Conservation (phyloP, 805 yeast genomes). For the Saccharomyces eubayanus region DNA sequence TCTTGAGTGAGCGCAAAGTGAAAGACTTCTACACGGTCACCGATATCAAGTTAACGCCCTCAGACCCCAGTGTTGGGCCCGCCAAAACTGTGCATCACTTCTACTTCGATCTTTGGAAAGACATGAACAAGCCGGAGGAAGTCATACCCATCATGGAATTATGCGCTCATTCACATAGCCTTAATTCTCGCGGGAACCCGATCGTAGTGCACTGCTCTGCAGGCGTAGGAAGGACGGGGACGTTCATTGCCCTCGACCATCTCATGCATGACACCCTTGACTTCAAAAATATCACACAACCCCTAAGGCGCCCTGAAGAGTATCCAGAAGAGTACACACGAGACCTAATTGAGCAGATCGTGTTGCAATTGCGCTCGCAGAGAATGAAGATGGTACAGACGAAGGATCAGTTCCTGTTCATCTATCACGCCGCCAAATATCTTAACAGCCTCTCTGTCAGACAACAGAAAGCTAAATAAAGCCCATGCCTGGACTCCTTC, state of each 20-base stretch:
- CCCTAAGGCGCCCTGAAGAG: slow-evolving; percentile 1
- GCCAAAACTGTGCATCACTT: slow-evolving; percentile 47
- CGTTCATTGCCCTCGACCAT: slow-evolving; percentile 52
- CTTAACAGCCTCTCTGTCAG: slow-evolving; percentile 6
- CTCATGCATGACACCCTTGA: slow-evolving; percentile 25
- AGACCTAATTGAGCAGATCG: slow-evolving; percentile 30
- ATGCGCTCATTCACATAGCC: slow-evolving; percentile 23
- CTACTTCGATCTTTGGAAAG: slow-evolving; percentile 76
- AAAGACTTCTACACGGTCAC: slow-evolving; percentile 21
- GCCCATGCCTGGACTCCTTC: slow-evolving; percentile 10
- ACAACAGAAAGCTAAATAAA: slow-evolving; percentile 1
- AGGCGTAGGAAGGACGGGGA: slow-evolving; percentile 95
- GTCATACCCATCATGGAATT: slow-evolving; percentile 29
- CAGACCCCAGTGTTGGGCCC: slow-evolving; percentile 33
- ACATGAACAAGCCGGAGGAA: slow-evolving; percentile 55
- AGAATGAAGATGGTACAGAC: slow-evolving; percentile 32
- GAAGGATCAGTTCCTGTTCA: slow-evolving; percentile 27
- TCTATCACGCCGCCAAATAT: slow-evolving; percentile 28
- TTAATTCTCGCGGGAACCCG: slow-evolving; percentile 36
- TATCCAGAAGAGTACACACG: slow-evolving; percentile 12
- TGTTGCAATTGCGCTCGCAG: slow-evolving; percentile 27
- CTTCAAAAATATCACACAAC: slow-evolving; percentile 5
- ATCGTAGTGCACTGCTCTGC: slow-evolving; percentile 89
- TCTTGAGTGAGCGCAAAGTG: slow-evolving; percentile 12
- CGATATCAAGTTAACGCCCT: slow-evolving; percentile 15